Base-by-base conservation (phyloP, 139 green algal species). In the Coelastrella sp. region DNA sequence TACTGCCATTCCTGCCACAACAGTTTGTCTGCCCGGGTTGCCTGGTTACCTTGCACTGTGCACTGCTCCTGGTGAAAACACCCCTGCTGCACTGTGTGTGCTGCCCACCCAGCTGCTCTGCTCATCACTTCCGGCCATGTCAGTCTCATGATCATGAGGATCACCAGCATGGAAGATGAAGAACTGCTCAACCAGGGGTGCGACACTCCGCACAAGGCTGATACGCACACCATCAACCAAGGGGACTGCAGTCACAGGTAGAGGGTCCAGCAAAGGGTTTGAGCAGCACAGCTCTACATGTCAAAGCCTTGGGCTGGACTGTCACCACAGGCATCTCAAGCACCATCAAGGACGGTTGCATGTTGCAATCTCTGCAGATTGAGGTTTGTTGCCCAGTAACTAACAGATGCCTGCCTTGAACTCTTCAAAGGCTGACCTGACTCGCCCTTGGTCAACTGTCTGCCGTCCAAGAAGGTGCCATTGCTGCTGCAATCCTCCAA, bases 401-500 rank as follows among this genome's bases (percentile, higher is more conserved):
- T 32, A 35, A 35, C 60, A 35, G n/a, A n/a, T n/a, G n/a, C n/a
- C n/a, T n/a, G n/a, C n/a, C n/a, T n/a, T 69, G n/a, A 38, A 8
- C 7, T 30, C 43, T 25, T 30, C 50, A 57, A 23, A 35, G 17
- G 3, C 79, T 72, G 48, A 86, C 80, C 80, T 38, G 80, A 59
- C 50, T 79, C 48, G 0, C 89, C 89, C 8, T 74, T 60, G 0
- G 63, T 59, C 27, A 94, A 41, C 27, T 86, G 83, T 37, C 68
- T 51, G 15, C 88, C 88, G 50, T 95, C 93, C 2, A 94, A 7
- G 48, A 92, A 95, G 13, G 91, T 95, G 35, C 92, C 92, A 45
- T 95, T 95, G 81, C 77, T 91, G 82, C 81, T 91, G 78, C 86
- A 86, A 69, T 95, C 92, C 87, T 95, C 85, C 32, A 84, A 43